These are phyloP conservation scores for Pichia inconspicua DNA, from an alignment of 1,139 yeast species.

Conservation along the genomic window DNA sequence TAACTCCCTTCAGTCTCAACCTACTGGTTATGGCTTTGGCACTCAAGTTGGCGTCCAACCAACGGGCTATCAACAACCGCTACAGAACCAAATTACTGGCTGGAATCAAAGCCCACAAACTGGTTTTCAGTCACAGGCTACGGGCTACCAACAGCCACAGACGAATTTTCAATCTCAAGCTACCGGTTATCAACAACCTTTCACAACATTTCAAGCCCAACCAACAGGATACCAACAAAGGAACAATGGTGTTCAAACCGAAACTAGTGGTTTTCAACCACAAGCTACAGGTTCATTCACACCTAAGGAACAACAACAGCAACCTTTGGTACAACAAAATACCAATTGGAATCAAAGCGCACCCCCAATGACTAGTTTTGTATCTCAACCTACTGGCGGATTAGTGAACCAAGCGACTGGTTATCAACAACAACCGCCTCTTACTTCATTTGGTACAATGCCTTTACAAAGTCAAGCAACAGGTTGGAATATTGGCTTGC, in stretches of 20 bases:
- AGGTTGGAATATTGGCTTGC: slow-evolving; percentile 13
- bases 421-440: slow-evolving; percentile 21
- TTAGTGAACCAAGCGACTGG: slow-evolving; percentile 25
- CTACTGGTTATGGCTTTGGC: slow-evolving; percentile 26
- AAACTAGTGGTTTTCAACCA: slow-evolving; percentile 16
- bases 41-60: slow-evolving; percentile 7
- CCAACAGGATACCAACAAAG: slow-evolving; percentile 23
- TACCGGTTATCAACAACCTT: slow-evolving; percentile 22
- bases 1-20: slow-evolving; percentile 23
- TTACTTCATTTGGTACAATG: slow-evolving; percentile 27
- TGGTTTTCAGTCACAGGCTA: slow-evolving; percentile 13
- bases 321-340: slow-evolving; percentile 26
- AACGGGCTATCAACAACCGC: slow-evolving; percentile 11
- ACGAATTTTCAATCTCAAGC: slow-evolving; percentile 14
- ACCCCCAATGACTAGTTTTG: slow-evolving; percentile 14
- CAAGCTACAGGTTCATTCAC: slow-evolving; percentile 24
- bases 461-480: slow-evolving; percentile 32
- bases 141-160: slow-evolving; percentile 16
- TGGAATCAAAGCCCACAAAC: slow-evolving; percentile 20
- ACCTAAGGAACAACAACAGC: slow-evolving; percentile 12
- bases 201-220: slow-evolving; percentile 17
- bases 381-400: slow-evolving; percentile 26
- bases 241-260: slow-evolving; percentile 12
- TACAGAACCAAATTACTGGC: slow-evolving; percentile 24
- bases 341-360: slow-evolving; percentile 15